Conservation (phyloP, 2,329 filamentous ascomycete species). For the Arthrobotrys pseudoclavata region DNA sequence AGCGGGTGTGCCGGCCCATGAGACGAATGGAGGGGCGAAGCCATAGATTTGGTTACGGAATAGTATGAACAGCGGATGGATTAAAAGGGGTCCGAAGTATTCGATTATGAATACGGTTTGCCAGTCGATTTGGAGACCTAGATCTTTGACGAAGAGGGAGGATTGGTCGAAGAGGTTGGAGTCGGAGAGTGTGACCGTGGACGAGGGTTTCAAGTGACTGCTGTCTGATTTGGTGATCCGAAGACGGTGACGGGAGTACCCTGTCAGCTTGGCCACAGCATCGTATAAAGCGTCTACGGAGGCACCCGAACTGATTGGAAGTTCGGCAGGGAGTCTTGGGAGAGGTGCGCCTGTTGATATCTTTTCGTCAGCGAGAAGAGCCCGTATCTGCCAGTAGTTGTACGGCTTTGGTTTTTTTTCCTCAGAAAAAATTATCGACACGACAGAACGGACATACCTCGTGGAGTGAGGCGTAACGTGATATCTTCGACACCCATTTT, state of each 20-base stretch:
- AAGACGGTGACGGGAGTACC: constrained; percentile 73
- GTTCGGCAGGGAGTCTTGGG: constrained; percentile 50
- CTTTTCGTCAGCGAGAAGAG: not conserved
- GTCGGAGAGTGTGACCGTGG: constrained; percentile 62
- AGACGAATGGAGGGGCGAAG: constrained; percentile 71
- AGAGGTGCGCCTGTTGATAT: constrained; percentile 41
- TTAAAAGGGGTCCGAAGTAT: constrained; percentile 90
- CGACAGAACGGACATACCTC: constrained; percentile 29
- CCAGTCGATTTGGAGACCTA: constrained; percentile 94
- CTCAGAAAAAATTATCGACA: not conserved
- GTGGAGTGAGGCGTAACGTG: constrained; percentile 49
- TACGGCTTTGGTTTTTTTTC: not conserved
- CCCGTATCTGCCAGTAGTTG: not conserved
- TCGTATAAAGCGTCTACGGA: constrained; percentile 70
- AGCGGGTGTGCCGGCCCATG: constrained; percentile 66
- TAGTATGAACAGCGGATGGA: constrained; percentile 79
- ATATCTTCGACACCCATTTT: constrained; percentile 42
- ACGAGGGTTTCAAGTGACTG: constrained; percentile 64
- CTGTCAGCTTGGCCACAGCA: constrained; percentile 71
- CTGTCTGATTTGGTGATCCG: constrained; percentile 76
- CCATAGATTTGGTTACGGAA: constrained; percentile 77
- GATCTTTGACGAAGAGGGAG: constrained; percentile 87
- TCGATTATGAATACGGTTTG: constrained; percentile 94
- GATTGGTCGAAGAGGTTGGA: constrained; percentile 73
- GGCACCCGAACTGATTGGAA: constrained; percentile 38